Base-by-base conservation (phyloP, 768 basidiomycete genomes). In the Suillus clintonianus region DNA sequence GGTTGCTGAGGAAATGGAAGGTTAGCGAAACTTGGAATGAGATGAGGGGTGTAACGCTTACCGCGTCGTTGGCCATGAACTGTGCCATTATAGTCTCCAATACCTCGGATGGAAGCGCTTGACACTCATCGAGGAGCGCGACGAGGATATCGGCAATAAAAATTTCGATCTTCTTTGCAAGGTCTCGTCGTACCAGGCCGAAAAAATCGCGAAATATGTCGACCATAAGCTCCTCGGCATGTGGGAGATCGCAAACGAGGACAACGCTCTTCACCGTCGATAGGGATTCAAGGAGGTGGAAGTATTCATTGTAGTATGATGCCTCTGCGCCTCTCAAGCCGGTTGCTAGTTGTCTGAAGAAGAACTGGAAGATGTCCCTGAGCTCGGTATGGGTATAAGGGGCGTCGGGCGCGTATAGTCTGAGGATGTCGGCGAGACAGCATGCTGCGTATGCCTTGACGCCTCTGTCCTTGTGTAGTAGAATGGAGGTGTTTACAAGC, bases 311-410 rank as follows among this genome's bases (percentile, higher is more conserved):
- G 74, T 94, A 97, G 71, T 95, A 97, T 0, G 93, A 85, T 0
- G 89, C 83, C 62, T 96, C 92, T 0, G 88, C 79, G 43, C 89
- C 86, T 66, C 89, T 90, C 70, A 95, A 86, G 1, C 89, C 89
- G 1, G 81, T 82, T 3, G 83, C 79, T 62, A 99, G 88, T 74
- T 97, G 97, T 41, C 87, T 82, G 73, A 95, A 89, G 84, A 99
- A 94, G 83, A 99, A 99, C 69, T 95, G 88, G 77, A 99, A 99
- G 73, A 99, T 96, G 76, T 97, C 95, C 81, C 92, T 84, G 41
- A 99, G 86, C 74, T 98, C 93, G 55, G 83, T 77, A 57, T 90
- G 88, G 15, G 90, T 96, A 74, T 97, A 99, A 14, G 97, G 97
- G 27, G 97, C 96, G 75, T 99, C 95, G 1, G 97, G 97, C 1